A percentile compares a stretch with the other conserved stretches of the same genome.
Evolutionary conservation across 2,329 filamentous ascomycete species (phyloP).

Genomic region (Penicillium sp.): DNA sequence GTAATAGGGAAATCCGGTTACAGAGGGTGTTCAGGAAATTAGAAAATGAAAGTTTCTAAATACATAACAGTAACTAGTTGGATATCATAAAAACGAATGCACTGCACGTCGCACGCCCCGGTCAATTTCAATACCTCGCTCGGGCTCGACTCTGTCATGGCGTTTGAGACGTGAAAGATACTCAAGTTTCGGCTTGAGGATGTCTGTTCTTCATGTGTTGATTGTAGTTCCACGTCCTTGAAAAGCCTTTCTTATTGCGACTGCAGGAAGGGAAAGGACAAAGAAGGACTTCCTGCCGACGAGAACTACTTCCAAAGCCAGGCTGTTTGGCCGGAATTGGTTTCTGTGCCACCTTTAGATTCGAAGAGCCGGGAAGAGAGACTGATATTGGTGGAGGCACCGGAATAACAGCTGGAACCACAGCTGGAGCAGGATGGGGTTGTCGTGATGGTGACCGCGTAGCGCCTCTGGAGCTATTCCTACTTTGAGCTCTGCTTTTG

Average conservation of each 20-base stretch:
- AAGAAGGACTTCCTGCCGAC: conserved; percentile 22
- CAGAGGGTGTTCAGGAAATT: too few relatives aligned
- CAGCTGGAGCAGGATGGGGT: neutral
- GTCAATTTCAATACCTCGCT: neutral
- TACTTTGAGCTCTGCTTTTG: neutral
- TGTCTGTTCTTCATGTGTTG: conserved; percentile 35
- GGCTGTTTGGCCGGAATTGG: neutral
- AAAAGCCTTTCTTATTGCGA: conserved; percentile 31
- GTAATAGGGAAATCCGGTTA: neutral
- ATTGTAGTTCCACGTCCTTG: conserved; percentile 37
- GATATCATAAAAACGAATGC: neutral
- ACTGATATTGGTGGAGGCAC: neutral
- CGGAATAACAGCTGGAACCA: neutral
- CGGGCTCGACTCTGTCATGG: neutral
- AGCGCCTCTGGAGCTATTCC: neutral
- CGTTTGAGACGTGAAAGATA: neutral
- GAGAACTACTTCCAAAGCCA: neutral
- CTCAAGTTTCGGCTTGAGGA: conserved; percentile 2
- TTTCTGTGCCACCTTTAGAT: neutral
- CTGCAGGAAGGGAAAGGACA: conserved; percentile 33
- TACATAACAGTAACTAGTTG: neutral
- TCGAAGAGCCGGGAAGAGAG: neutral
- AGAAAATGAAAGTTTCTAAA: neutral
- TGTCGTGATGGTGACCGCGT: neutral
- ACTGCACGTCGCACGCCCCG: neutral